Conservation (phyloP, 371 early-diverging fungal genomes). For the Mucor lusitanicus region DNA sequence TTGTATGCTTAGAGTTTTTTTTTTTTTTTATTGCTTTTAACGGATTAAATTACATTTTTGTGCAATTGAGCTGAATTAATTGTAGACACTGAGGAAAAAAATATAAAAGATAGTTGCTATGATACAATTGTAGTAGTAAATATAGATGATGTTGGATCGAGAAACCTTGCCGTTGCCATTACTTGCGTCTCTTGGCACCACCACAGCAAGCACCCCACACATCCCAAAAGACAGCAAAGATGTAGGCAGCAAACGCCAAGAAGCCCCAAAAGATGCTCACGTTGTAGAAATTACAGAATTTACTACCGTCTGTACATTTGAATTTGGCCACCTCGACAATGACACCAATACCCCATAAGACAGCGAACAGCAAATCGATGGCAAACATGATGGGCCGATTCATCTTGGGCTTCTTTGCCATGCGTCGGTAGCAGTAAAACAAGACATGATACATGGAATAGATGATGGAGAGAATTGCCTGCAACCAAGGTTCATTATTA, state of each 20-base stretch:
- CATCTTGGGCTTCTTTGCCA: slow-evolving; percentile 41
- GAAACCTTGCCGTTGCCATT: background rate
- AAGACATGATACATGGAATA: slow-evolving; percentile 42
- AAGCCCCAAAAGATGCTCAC: slow-evolving; percentile 57
- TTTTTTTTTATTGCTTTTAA: no score
- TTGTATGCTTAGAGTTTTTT: no score
- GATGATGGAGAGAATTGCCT: slow-evolving; percentile 51
- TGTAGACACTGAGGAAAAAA: background rate
- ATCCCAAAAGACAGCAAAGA: slow-evolving; percentile 48
- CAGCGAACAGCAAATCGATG: slow-evolving; percentile 45
- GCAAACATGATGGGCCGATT: slow-evolving; percentile 45
- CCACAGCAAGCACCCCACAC: slow-evolving; percentile 10
- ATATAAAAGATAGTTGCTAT: background rate
- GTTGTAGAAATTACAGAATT: slow-evolving; percentile 57
- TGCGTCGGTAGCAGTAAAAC: slow-evolving; percentile 43
- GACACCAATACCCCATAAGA: slow-evolving; percentile 54
- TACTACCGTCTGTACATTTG: slow-evolving; percentile 38
- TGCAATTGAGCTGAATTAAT: no score
- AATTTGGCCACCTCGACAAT: slow-evolving; percentile 54
- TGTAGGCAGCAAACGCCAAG: slow-evolving; percentile 44
- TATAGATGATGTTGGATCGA: background rate
- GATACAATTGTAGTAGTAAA: background rate
- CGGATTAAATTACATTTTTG: no score
- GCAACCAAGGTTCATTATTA: background rate
- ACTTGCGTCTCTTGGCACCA: background rate